phyloP scores from a whole-genome alignment of 148 eudicot genomes.

The Rhododendron ovatum region DNA sequence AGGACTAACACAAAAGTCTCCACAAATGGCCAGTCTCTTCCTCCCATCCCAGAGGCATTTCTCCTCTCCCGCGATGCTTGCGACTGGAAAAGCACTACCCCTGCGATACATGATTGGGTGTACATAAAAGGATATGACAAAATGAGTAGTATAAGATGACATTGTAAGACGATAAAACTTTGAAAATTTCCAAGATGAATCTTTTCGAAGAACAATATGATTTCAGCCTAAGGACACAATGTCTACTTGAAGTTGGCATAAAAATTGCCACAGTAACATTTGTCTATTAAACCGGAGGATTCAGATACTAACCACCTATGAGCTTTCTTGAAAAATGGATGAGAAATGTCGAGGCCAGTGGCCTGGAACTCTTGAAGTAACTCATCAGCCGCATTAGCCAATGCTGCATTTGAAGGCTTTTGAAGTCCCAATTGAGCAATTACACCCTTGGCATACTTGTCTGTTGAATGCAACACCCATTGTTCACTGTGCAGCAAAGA shows the following conservation, averaged over 20 bases:
- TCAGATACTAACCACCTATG: constrained; percentile 80
- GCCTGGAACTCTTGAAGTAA: constrained; percentile 65
- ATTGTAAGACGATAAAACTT: background rate
- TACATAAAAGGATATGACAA: background rate
- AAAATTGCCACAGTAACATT: background rate
- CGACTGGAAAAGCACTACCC: constrained; percentile 92
- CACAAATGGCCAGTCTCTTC: constrained; percentile 69
- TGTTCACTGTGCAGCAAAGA: constrained; percentile 45
- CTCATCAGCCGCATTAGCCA: constrained; percentile 65
- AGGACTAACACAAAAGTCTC: constrained; percentile 90
- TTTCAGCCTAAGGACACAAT: background rate
- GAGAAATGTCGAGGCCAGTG: constrained; percentile 59
- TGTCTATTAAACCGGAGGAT: background rate
- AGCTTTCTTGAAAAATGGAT: constrained; percentile 79
- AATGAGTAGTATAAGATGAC: background rate
- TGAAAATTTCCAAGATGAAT: background rate
- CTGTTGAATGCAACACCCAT: constrained; percentile 93
- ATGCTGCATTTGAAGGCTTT: constrained; percentile 56
- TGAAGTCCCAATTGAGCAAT: constrained; percentile 68
- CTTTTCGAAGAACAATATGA: background rate
- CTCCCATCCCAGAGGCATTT: constrained; percentile 71
- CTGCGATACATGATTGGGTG: constrained; percentile 25
- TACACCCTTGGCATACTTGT: constrained; percentile 59
- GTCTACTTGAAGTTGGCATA: background rate
- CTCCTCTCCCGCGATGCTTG: constrained; percentile 60